Evolutionary conservation across 306 rosid genomes (phyloP), one percentile per base, ranked within the genome.

Genomic region (Canavalia gladiata): DNA sequence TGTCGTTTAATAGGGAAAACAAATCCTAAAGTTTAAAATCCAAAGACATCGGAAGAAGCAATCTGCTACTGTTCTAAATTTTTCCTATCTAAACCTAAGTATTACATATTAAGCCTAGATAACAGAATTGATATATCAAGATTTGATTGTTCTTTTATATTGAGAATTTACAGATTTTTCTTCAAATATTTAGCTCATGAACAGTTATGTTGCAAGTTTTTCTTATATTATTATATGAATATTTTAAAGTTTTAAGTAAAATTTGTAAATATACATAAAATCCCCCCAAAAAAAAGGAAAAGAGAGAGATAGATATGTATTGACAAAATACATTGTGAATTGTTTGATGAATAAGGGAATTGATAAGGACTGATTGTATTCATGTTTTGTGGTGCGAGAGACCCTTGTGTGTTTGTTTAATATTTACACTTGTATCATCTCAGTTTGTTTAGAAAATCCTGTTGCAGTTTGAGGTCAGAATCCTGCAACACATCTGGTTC

Each of bases 391-490:
- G 25, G 25, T 18, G 25, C 25, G 43, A 56, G 74, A 68, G 55
- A 12, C 37, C 25, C 13, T 42, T 51, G 43, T 18, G 25, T 18
- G 25, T 18, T 47, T 29, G 25, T 18, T 18, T 18, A 18, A 18
- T 18, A 18, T 18, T 18, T 18, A 18, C 25, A 18, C 25, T 18
- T 7, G 18, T 56, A 56, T 52, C n/a, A 5, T 49, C 82, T 75
- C 3, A 66, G 18, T 81, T 63, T 72, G 12, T 64, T 33, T 29
- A 13, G 25, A 7, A 28, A 70, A 64, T 75, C 7, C 42, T 43
- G 11, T 77, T 25, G 42, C 89, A 91, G 98, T 73, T 68, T 56
- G 69, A 89, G 92, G 81, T 67, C 90, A 33, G 92, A 72, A 81
- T 85, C 88, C 60, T 42, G 85, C 86, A 71, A 70, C 71, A 18